phyloP scores from a whole-genome alignment of 306 rosid species.

The Glycine tomentella region DNA sequence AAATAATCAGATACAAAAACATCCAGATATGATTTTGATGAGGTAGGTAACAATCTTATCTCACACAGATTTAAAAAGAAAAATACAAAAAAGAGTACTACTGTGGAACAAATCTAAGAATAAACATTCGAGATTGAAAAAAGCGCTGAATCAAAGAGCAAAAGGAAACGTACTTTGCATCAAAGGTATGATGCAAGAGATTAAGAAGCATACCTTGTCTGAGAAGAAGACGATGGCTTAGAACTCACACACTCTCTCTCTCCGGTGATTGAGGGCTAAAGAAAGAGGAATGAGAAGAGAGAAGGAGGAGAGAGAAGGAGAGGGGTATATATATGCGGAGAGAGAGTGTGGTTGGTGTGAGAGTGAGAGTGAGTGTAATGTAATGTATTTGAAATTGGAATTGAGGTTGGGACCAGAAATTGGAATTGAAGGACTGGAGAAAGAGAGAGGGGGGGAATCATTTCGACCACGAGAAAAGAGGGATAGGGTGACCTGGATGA shows the following conservation, averaged over 20 bases:
- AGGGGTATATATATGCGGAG: constrained; percentile 36
- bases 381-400: constrained; percentile 41
- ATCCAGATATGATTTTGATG: neutral
- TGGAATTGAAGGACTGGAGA: neutral
- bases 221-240: constrained; percentile 9
- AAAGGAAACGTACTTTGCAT: neutral
- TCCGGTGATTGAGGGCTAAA: constrained; percentile 1
- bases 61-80: neutral
- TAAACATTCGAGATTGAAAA: neutral
- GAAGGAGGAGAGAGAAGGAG: neutral
- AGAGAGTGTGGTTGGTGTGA: constrained; percentile 17
- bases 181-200: neutral
- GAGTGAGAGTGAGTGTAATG: neutral
- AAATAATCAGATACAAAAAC: constrained; percentile 11
- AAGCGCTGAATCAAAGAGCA: neutral
- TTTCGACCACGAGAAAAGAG: constrained; percentile 55
- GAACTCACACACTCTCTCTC: neutral
- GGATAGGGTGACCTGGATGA: constrained; percentile 47
- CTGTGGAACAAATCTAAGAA: constrained; percentile 8
- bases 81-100: neutral
- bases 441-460: constrained; percentile 47
- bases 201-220: no score
- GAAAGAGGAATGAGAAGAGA: neutral
- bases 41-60: neutral
- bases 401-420: constrained; percentile 23